These are phyloP conservation scores for Epicoccum nigrum DNA, from an alignment of 2,329 filamentous ascomycete species.

Conservation along the genomic window DNA sequence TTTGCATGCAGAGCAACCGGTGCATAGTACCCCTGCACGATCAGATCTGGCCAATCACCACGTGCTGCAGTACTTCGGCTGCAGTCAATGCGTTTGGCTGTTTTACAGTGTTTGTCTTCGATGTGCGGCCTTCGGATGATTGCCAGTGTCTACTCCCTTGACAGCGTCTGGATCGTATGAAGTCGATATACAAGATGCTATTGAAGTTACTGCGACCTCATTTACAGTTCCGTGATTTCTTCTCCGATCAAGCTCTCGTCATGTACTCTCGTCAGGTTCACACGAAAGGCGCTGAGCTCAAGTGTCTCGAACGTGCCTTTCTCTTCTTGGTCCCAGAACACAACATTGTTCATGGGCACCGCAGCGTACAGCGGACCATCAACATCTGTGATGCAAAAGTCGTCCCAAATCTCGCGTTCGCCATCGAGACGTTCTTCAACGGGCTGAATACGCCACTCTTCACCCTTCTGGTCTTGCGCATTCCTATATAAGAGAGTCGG, in stretches of 20 bases:
- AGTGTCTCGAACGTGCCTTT: constrained; percentile 26
- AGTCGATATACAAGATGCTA: no score
- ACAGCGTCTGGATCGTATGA: no score
- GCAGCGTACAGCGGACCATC: constrained; percentile 43
- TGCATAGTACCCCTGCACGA: background rate
- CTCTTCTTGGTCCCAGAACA: constrained; percentile 43
- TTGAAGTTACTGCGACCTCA: no score
- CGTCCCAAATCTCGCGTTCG: constrained; percentile 35
- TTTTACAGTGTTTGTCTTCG: no score
- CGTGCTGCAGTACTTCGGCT: no score
- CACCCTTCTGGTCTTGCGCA: constrained; percentile 36
- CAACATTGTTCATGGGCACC: constrained; percentile 42
- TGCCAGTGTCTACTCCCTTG: no score
- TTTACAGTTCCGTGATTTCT: constrained; percentile 5
- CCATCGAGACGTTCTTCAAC: constrained; percentile 19
- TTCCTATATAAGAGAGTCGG: constrained; percentile 39
- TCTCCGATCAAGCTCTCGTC: background rate
- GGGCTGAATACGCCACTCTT: constrained; percentile 43
- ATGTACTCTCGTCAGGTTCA: constrained; percentile 27
- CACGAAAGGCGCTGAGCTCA: constrained; percentile 44
- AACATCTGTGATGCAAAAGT: constrained; percentile 46
- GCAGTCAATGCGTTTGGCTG: no score
- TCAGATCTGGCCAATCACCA: no score
- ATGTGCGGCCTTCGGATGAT: no score
- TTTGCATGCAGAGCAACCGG: no score